Base-by-base conservation (phyloP, 1,284 basidiomycete species). In the Mycena sp. region DNA sequence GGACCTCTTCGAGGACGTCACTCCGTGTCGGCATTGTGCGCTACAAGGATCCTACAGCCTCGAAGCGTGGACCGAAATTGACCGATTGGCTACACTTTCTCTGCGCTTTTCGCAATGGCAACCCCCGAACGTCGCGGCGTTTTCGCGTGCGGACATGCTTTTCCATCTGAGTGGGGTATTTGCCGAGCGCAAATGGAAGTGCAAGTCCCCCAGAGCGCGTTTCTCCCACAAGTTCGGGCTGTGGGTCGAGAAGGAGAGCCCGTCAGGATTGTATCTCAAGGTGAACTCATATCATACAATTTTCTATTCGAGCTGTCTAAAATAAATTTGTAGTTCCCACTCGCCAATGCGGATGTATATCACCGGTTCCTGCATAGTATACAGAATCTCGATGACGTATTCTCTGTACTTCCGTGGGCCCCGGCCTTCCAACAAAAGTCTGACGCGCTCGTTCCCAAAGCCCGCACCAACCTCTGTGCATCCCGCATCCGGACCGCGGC, bases 1-100 rank as follows among this genome's bases (percentile, higher is more conserved):
- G 61, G 61, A 63, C n/a, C 21, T 63, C 25, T 63, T 63, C 44
- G 61, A 63, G 55, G 61, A 63, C 19, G 49, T 63, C 21, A 58
- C 46, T 32, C 61, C 61, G 10, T 50, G 51, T n/a, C 48, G 61
- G 19, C 48, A 58, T 29, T 58, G 55, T n/a, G 61, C 61, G 23
- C 55, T 63, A 12, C 55, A 63, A 14, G 61, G 49, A 3, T 44
- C 43, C 21, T 23, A 30, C 12, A 19, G 26, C 6, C 61, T 63
- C 48, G 56, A 57, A 6, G 56, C 41, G 3, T 63, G 61, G 61
- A 41, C 35, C 6, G n/a, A 40, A 26, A 40, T 63, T 6, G 61
- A 63, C 3, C 50, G 41, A 21, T 29, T 63, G 17, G 29, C 56
- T 11, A 52, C 56, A 19, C 56, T 63, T 14, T 52, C 55, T 0